Conservation (phyloP, 2,329 filamentous ascomycete species). For the Neoscytalidium dimidiatum region DNA sequence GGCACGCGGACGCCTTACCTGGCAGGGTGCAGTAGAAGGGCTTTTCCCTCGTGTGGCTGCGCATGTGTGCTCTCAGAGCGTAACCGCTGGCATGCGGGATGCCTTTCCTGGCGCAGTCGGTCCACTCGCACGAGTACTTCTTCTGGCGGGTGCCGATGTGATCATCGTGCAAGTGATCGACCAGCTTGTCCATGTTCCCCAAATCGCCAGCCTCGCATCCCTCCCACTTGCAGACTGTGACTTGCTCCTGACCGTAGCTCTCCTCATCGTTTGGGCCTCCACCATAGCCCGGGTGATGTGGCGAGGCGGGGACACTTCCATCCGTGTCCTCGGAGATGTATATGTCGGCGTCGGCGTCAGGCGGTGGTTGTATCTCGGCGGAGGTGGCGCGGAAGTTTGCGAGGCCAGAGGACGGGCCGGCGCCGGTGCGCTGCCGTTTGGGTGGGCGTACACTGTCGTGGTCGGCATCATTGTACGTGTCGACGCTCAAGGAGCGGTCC, state of each 20-base stretch:
- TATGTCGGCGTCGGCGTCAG: conserved; percentile 46
- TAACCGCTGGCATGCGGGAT: conserved; percentile 93
- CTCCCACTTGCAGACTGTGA: conserved; percentile 53
- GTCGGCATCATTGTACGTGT: conserved; percentile 38
- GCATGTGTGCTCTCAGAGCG: conserved; percentile 94
- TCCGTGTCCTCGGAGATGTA: conserved; percentile 90
- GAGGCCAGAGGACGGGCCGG: conserved; percentile 15
- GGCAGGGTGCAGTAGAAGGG: conserved; percentile 96
- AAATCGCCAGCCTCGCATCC: conserved; percentile 52
- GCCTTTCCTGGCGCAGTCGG: conserved; percentile 83
- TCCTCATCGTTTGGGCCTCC: conserved; percentile 17
- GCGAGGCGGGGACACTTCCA: conserved; percentile 66
- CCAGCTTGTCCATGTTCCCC: conserved; percentile 54
- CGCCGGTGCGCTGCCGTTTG: conserved; percentile 43
- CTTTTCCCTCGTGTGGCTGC: conserved; percentile 96
- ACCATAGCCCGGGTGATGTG: conserved; percentile 44
- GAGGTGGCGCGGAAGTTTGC: conserved; percentile 28
- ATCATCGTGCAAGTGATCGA: conserved; percentile 70
- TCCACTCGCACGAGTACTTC: conserved; percentile 98
- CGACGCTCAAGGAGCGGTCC: conserved; percentile 50
- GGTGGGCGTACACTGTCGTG: conserved; percentile 30
- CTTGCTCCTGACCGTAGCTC: conserved; percentile 40
- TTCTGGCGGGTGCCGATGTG: conserved; percentile 93
- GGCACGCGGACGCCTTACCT: conserved; percentile 57
- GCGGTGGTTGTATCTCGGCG: conserved; percentile 24